Base-by-base conservation (phyloP, 192 early-diverging fungal genomes). In the Rhizoclosmatium globosum region DNA sequence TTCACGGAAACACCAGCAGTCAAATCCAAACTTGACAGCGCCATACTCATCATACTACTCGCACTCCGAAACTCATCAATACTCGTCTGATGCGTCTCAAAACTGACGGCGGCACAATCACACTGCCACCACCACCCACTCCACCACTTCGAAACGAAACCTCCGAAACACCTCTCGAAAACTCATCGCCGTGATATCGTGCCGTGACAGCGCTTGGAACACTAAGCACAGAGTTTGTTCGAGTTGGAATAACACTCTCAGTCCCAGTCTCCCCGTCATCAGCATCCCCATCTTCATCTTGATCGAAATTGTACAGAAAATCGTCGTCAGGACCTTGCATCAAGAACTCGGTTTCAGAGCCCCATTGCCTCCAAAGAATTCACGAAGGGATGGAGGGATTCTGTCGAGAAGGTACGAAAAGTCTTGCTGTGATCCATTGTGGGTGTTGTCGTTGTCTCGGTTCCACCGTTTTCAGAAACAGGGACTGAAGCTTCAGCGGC, bases 321-420 rank as follows among this genome's bases (percentile, higher is more conserved):
- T 46, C 39, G 9, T 68, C 2, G 44, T 1, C 44, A 23, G 66
- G 45, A 9, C 11, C 19, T n/a, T 23, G 45, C 13, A 68, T 4
- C 6, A 13, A 3, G 66, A 68, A 68, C 11, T 68, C 66, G 41
- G 66, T 68, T 62, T 62, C 60, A 23, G 11, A 19, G 9, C 50
- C 1, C 50, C 50, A 64, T 15, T 45, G 66, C 2, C 69, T 9
- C 69, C 69, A 41, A 48, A 71, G 47, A 71, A 71, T 3, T 56
- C 69, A 19, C 69, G 46, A 9, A 71, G 50, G n/a, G 69, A 23
- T 19, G 69, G 69, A 23, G 69, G 69, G 44, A 71, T 71, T 17
- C 69, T 41, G 53, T 48, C 46, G 7, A 71, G 3, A 17, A 71
- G 69, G 50, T 56, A 71, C 21, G 47, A 41, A 39, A 56, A 48